Percentiles rank a stretch among this genome's conserved stretches.
These are phyloP conservation scores for Phytophthora foliorum DNA, from an alignment of 352 stramenopile genomes.

Conservation along the genomic window DNA sequence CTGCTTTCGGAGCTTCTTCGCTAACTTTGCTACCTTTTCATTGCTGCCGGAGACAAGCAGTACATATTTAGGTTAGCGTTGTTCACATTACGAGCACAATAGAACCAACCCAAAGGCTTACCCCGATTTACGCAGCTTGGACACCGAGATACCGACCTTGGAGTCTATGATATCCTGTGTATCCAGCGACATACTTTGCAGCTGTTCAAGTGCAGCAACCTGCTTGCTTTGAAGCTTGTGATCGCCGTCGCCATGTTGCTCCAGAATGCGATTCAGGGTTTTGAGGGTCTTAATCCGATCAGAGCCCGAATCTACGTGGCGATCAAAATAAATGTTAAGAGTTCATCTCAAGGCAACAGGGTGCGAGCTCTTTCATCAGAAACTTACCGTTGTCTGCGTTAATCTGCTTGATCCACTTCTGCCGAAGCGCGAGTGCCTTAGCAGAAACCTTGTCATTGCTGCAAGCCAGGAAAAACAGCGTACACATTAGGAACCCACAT, in stretches of 20 bases:
- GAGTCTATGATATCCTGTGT: conserved; percentile 85
- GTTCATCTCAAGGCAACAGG: not conserved
- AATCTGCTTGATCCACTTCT: conserved; percentile 76
- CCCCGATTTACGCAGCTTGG: conserved; percentile 82
- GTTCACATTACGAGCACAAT: not conserved
- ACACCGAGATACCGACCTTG: conserved; percentile 80
- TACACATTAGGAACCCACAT: conserved; percentile 5
- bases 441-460: conserved; percentile 87
- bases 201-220: conserved; percentile 59
- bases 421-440: conserved; percentile 68
- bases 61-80: not conserved
- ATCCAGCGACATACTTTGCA: conserved; percentile 70
- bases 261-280: conserved; percentile 63
- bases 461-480: conserved; percentile 3
- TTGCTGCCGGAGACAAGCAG: conserved; percentile 48
- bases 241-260: conserved; percentile 49
- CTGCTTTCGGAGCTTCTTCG: conserved; percentile 78
- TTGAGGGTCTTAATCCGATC: conserved; percentile 59
- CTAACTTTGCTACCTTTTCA: conserved; percentile 65
- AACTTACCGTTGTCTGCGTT: conserved; percentile 40
- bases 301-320: conserved; percentile 31
- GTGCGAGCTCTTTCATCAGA: not conserved
- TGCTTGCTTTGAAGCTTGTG: conserved; percentile 51
- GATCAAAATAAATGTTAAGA: conserved; percentile 1
- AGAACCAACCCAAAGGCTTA: conserved; percentile 25